A percentile compares a stretch with the other conserved stretches of the same genome.
These are phyloP conservation scores for Microbotryomycetes sp. DNA, from an alignment of 1,284 basidiomycete species.

Conservation along the genomic window DNA sequence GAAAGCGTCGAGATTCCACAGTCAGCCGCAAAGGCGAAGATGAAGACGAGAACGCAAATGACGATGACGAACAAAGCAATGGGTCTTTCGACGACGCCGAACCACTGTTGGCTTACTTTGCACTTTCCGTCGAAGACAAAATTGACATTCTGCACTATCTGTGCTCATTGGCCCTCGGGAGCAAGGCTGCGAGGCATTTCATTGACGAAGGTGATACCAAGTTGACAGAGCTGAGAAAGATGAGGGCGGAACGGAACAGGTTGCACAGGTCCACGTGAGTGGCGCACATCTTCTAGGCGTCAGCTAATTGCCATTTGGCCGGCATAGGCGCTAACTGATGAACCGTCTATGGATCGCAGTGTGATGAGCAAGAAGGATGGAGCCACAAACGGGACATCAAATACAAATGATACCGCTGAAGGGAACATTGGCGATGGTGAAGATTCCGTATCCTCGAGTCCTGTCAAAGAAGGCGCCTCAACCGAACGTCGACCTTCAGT, in stretches of 20 bases:
- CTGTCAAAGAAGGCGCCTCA: too few species aligned
- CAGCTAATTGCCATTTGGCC: conserved; percentile 5
- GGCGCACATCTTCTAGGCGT: neutral
- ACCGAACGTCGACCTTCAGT: too few species aligned
- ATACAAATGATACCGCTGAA: too few species aligned
- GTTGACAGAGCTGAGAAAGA: conserved; percentile 86
- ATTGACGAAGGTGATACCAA: conserved; percentile 86
- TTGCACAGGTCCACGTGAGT: conserved; percentile 77
- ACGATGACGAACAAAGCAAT: neutral
- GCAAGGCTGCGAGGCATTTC: conserved; percentile 74
- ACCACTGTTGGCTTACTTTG: conserved; percentile 66
- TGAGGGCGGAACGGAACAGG: conserved; percentile 88
- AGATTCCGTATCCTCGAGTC: too few species aligned
- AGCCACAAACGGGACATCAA: too few species aligned
- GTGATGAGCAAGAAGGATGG: neutral
- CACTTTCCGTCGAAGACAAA: conserved; percentile 68
- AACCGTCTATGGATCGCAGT: conserved; percentile 50
- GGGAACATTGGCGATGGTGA: too few species aligned
- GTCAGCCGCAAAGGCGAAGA: conserved; percentile 1
- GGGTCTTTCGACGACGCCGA: conserved; percentile 41
- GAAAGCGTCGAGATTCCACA: neutral
- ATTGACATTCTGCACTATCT: conserved; percentile 80
- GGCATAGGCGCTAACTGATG: conserved; percentile 64
- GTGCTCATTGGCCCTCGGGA: conserved; percentile 81
- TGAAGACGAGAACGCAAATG: conserved; percentile 11